Conservation (phyloP, 225 moss, liverwort and hornwort species). For the Thuidium tamariscinum region DNA sequence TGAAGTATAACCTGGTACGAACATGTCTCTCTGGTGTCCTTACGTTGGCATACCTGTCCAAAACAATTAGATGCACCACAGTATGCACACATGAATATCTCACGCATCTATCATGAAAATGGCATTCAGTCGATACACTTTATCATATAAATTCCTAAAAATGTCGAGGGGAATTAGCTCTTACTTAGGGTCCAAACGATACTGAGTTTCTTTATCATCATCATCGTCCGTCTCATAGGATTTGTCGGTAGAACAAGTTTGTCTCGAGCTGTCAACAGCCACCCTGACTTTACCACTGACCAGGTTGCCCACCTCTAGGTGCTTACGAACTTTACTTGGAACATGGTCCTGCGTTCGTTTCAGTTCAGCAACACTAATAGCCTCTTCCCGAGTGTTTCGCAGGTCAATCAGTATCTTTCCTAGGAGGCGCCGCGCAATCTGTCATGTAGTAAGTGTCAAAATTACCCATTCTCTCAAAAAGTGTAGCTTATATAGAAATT, state of each 20-base stretch:
- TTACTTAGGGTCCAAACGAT: slow-evolving; percentile 97
- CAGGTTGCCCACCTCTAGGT: slow-evolving; percentile 36
- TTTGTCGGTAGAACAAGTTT: slow-evolving; percentile 55
- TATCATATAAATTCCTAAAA: not conserved
- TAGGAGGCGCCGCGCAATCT: slow-evolving; percentile 96
- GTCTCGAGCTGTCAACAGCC: slow-evolving; percentile 42
- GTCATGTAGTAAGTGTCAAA: not conserved
- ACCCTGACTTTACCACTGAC: slow-evolving; percentile 54
- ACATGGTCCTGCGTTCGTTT: slow-evolving; percentile 51
- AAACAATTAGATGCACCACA: not conserved
- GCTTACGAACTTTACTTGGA: slow-evolving; percentile 39
- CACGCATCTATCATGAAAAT: not conserved
- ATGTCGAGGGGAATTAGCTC: not conserved
- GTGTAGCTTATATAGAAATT: not conserved
- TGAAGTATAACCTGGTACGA: slow-evolving; percentile 93
- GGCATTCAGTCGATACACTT: not conserved
- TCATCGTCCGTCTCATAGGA: slow-evolving; percentile 82
- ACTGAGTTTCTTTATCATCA: slow-evolving; percentile 94
- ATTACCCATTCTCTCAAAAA: not conserved
- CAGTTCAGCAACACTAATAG: slow-evolving; percentile 77
- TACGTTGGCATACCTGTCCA: slow-evolving; percentile 92
- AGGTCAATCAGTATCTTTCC: slow-evolving; percentile 97
- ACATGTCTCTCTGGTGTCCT: slow-evolving; percentile 99
- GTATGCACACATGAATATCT: not conserved
- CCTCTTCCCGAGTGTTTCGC: slow-evolving; percentile 95